These are phyloP conservation scores for Litchi chinensis DNA, from an alignment of 345 rosid species.

Conservation along the genomic window DNA sequence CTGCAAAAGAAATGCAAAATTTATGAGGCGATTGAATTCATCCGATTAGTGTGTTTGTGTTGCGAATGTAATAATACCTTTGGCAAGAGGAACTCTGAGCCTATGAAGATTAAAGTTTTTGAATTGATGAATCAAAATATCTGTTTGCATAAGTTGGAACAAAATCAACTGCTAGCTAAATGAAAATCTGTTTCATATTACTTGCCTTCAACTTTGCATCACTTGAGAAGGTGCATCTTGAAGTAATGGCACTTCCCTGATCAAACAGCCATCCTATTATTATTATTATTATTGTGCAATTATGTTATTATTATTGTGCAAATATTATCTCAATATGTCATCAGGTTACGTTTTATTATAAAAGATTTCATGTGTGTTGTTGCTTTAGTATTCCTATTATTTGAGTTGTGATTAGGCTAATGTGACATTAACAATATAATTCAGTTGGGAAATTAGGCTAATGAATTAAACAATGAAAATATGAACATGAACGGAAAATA, in stretches of 20 bases:
- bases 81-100: background rate
- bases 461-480: no score
- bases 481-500: no score
- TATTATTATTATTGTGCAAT: no score
- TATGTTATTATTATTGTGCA: no score
- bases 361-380: no score
- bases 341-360: no score
- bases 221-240: slow-evolving; percentile 63
- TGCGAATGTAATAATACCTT: background rate
- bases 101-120: background rate
- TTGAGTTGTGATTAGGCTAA: no score
- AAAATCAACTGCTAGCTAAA: background rate
- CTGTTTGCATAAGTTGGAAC: background rate
- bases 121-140: background rate
- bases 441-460: no score
- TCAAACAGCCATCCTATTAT: slow-evolving; percentile 79
- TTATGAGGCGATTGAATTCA: background rate
- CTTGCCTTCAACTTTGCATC: slow-evolving; percentile 61
- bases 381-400: no score
- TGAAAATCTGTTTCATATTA: background rate
- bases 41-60: background rate
- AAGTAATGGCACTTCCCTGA: slow-evolving; percentile 53
- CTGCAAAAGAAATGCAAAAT: slow-evolving; percentile 30
- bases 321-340: no score
- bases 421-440: no score